Evolutionary conservation across 1,284 basidiomycete species (phyloP).

Genomic region (Naganishia albida): DNA sequence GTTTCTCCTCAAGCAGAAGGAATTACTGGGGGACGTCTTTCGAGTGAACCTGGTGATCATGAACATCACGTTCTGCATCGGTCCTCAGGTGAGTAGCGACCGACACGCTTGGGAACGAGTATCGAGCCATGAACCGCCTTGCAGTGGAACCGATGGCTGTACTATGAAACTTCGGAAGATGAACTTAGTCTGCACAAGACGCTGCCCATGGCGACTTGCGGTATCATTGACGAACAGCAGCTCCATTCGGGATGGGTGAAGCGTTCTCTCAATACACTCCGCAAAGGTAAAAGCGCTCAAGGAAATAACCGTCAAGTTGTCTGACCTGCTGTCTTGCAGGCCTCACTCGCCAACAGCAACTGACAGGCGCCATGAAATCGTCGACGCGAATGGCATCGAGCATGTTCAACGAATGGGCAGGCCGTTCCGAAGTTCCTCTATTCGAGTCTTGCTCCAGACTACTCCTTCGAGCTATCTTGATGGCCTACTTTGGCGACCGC

Average conservation of each 20-base stretch:
- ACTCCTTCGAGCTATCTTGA: conserved; percentile 10
- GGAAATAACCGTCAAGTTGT: background rate
- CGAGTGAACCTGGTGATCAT: conserved; percentile 21
- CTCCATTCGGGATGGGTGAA: background rate
- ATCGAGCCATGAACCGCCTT: background rate
- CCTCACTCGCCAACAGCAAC: background rate
- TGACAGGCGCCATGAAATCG: background rate
- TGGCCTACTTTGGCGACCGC: background rate
- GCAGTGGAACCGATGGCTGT: conserved; percentile 26
- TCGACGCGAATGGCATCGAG: background rate
- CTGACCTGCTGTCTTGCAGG: background rate
- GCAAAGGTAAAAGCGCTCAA: background rate
- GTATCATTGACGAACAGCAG: background rate
- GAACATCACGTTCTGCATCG: conserved; percentile 19
- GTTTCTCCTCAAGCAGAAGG: conserved; percentile 5
- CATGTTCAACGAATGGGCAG: conserved; percentile 8
- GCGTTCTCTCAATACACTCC: background rate
- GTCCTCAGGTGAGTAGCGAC: conserved; percentile 13
- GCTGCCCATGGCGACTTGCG: conserved; percentile 1
- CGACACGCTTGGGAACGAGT: background rate
- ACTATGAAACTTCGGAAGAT: conserved; percentile 3
- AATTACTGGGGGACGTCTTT: conserved; percentile 19
- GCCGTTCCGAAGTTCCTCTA: background rate
- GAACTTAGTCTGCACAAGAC: conserved; percentile 9
- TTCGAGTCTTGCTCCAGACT: background rate